These are phyloP conservation scores for Wickerhamomyces pijperi DNA, from an alignment of 805 yeast species.

Conservation along the genomic window DNA sequence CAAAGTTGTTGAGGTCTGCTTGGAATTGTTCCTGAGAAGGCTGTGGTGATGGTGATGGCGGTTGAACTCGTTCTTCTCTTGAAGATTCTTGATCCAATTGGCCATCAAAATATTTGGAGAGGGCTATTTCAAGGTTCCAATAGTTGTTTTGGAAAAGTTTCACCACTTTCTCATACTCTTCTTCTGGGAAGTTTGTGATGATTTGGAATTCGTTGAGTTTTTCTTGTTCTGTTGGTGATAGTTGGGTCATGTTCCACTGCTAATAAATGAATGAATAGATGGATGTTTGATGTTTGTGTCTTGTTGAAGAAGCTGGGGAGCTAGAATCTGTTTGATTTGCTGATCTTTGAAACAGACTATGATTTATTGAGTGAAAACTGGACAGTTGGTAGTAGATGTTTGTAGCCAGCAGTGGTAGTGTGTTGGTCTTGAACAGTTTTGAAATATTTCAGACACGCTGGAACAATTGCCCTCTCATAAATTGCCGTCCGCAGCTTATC, in stretches of 20 bases:
- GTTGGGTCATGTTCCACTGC: constrained; percentile 93
- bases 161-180: constrained; percentile 34
- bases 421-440: no score
- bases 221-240: constrained; percentile 99
- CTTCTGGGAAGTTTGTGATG: constrained; percentile 37
- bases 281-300: no score
- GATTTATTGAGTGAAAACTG: no score
- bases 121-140: constrained; percentile 52
- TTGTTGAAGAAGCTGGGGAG: no score
- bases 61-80: constrained; percentile 1
- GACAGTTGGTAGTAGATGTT: no score
- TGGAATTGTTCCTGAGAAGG: neutral
- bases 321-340: no score
- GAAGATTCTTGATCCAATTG: constrained; percentile 24
- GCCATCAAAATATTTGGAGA: constrained; percentile 52
- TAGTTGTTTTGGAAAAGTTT: constrained; percentile 37
- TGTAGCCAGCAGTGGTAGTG: no score
- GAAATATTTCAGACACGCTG: no score
- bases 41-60: constrained; percentile 1
- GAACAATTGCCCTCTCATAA: no score
- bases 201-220: constrained; percentile 55
- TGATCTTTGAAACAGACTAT: no score
- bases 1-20: neutral
- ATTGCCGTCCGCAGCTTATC: no score
- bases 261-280: no score